Base-by-base conservation (phyloP, 371 early-diverging fungal species). In the Circinella minor region DNA sequence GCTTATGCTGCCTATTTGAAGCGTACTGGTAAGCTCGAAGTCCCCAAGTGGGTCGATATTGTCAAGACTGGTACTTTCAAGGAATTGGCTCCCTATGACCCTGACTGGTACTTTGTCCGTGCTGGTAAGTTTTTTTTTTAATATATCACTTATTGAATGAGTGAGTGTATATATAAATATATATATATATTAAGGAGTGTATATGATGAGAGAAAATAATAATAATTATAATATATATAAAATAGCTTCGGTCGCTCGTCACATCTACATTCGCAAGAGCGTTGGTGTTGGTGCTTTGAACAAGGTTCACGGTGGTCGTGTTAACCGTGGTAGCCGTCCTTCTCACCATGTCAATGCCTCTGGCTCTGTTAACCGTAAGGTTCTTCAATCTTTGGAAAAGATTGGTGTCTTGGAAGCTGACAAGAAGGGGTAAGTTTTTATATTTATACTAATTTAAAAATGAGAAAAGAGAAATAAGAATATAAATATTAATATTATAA, bases 81-180 rank as follows among this genome's bases (percentile, higher is more conserved):
- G 92, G 97, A 98, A 88, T 89, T 96, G 71, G 94, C 95, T 80
- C 98, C 98, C 61, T 93, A 95, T 85, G 98, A 99, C 79, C 94
- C 95, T 71, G 98, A 99, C 90, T 99, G 98, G 98, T 99, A 90
- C 94, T 99, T 95, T 89, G 85, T 96, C 74, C 96, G 98, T 79
- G 96, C 96, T 72, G 96, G 94, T 93, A 86, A 72, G 85, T 75
- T 6, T 9, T 3, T 43, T 1, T 43, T 43, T 43, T 43, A 27
- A 27, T 43, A 43, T 9, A 9, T 43, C 43, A 43, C 11, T 43
- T 43, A 43, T 43, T 9, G 1, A 1, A 43, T 11, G 11, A 43
- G 6, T 43, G 11, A 43, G 11, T 9, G 11, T 43, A 43, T 27
- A 3, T 43, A 43, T 43, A 3, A 43, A 3, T 9, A 3, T 43